A percentile compares a stretch with the other conserved stretches of the same genome.
Evolutionary conservation across 768 basidiomycete genomes (phyloP).

Genomic region (Chalciporus piperatus): DNA sequence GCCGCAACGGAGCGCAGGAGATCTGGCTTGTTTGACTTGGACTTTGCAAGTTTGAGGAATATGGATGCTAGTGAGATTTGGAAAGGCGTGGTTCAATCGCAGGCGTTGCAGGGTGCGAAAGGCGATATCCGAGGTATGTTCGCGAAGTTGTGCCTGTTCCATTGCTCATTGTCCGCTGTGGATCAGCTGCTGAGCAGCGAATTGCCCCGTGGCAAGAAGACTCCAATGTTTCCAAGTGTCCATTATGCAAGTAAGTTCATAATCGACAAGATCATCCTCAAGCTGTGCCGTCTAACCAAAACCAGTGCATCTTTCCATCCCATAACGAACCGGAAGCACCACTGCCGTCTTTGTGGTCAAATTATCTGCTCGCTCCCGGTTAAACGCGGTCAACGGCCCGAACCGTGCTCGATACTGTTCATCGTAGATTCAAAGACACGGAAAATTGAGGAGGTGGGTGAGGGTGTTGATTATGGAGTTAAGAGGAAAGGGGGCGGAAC

Average conservation of each 20-base stretch:
- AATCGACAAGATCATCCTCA: not conserved
- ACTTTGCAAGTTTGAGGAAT: conserved; percentile 51
- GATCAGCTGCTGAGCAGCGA: conserved; percentile 74
- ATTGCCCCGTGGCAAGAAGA: conserved; percentile 97
- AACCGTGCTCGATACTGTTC: conserved; percentile 76
- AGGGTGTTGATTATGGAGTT: conserved; percentile 84
- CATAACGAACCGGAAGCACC: conserved; percentile 91
- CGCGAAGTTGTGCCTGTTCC: not conserved
- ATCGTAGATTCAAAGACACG: conserved; percentile 79
- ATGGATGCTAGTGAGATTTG: conserved; percentile 70
- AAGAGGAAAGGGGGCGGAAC: conserved; percentile 39
- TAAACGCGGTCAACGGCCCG: conserved; percentile 64
- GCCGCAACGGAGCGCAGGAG: conserved; percentile 34
- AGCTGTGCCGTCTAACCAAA: conserved; percentile 6
- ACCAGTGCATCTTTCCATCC: conserved; percentile 74
- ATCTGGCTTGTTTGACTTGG: conserved; percentile 75
- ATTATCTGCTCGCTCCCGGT: conserved; percentile 88
- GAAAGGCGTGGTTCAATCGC: conserved; percentile 55
- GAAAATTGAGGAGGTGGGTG: conserved; percentile 78
- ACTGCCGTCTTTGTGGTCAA: conserved; percentile 90
- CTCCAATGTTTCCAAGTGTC: conserved; percentile 69
- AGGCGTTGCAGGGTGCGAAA: conserved; percentile 45
- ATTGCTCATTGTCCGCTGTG: conserved; percentile 1
- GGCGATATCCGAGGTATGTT: conserved; percentile 64
- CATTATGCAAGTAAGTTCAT: conserved; percentile 70